Percentiles rank a stretch among this genome's conserved stretches.
These are phyloP conservation scores for Marasmius oreades DNA, from an alignment of 1,284 basidiomycete genomes.

Conservation along the genomic window DNA sequence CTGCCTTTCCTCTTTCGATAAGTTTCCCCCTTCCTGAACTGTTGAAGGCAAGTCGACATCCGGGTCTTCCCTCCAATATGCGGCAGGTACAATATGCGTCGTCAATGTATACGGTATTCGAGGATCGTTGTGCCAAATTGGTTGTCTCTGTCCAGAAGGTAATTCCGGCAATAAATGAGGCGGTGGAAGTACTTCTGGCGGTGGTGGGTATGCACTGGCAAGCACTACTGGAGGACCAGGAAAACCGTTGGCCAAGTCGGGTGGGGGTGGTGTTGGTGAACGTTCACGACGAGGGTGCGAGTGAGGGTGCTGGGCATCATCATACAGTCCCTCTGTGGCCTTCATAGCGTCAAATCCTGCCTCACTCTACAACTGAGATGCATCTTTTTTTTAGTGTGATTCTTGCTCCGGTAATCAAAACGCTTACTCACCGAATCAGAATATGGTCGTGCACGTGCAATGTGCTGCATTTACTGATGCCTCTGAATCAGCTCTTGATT, in stretches of 20 bases:
- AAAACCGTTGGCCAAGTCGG: constrained; percentile 2
- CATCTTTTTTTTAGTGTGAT: no score
- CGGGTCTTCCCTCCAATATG: constrained; percentile 55
- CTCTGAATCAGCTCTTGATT: no score
- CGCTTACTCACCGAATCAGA: no score
- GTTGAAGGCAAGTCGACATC: constrained; percentile 39
- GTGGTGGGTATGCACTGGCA: constrained; percentile 23
- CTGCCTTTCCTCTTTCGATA: constrained; percentile 32
- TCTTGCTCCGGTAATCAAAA: no score
- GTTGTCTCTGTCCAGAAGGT: constrained; percentile 32
- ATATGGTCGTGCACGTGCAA: no score
- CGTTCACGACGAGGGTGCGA: not conserved
- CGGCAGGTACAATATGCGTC: constrained; percentile 74
- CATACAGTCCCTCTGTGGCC: not conserved
- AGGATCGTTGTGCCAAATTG: constrained; percentile 25
- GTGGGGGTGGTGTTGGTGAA: not conserved
- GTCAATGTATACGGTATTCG: constrained; percentile 34
- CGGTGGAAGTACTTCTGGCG: constrained; percentile 26
- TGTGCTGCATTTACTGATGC: no score
- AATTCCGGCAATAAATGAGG: constrained; percentile 22
- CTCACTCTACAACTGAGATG: no score
- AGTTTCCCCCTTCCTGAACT: constrained; percentile 20
- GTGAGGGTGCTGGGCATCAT: not conserved
- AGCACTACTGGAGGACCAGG: constrained; percentile 5
- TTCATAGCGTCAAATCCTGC: not conserved